A percentile compares a stretch with the other conserved stretches of the same genome.
Conservation (phyloP, 257 asterid genomes). For the Thymus quinquecostatus region DNA sequence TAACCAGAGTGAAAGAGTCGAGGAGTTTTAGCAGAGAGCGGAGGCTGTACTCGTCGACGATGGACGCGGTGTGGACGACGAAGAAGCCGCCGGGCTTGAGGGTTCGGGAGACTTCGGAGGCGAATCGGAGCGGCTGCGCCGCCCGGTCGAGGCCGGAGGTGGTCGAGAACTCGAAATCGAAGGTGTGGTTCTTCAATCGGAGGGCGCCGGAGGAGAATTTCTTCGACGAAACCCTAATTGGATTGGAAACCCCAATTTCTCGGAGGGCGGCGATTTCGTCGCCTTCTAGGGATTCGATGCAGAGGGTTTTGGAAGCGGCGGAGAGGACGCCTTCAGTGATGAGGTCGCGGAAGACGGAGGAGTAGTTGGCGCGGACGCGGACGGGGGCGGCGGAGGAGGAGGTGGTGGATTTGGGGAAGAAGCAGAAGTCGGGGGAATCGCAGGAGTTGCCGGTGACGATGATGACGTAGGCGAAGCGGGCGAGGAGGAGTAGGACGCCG, state of each 20-base stretch:
- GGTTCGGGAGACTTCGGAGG: too few species aligned
- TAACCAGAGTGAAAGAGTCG: too few species aligned
- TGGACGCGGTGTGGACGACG: too few species aligned
- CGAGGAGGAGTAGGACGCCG: too few species aligned
- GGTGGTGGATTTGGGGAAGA: constrained; percentile 31
- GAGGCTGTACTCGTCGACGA: too few species aligned
- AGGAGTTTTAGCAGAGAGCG: too few species aligned
- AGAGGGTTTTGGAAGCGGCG: constrained; percentile 46
- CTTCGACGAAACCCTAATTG: constrained; percentile 44
- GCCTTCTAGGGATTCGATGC: constrained; percentile 44
- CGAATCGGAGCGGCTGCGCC: too few species aligned
- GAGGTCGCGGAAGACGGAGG: constrained; percentile 57
- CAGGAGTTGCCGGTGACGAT: too few species aligned
- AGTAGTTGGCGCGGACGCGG: constrained; percentile 41
- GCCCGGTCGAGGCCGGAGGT: too few species aligned
- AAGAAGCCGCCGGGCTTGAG: too few species aligned
- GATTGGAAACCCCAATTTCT: constrained; percentile 47
- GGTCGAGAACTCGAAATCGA: too few species aligned
- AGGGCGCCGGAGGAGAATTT: constrained; percentile 38
- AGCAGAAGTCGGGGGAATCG: constrained; percentile 43
- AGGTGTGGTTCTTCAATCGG: constrained; percentile 22
- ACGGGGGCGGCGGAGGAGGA: background rate
- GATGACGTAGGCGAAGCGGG: too few species aligned
- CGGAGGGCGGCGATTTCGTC: constrained; percentile 52
- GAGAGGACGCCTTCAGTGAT: constrained; percentile 47